phyloP scores from a whole-genome alignment of 1,139 yeast species.

The Yamadazyma kanchanaburiensis region DNA sequence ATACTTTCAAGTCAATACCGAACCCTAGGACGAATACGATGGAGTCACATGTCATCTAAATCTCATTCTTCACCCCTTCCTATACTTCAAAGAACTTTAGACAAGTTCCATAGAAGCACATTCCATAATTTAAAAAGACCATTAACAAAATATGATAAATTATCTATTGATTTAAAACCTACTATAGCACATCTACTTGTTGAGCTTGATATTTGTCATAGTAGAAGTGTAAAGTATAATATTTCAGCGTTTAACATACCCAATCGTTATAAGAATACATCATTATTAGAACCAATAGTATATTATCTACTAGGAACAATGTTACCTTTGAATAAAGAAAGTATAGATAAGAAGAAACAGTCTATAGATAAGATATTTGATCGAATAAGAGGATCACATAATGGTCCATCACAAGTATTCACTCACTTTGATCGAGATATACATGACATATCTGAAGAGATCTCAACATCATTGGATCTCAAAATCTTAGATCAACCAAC shows the following conservation, averaged over 20 bases:
- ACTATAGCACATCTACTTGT: constrained; percentile 24
- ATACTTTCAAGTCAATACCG: too few relatives aligned
- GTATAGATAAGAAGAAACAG: background rate
- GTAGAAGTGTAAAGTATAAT: too few relatives aligned
- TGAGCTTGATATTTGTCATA: constrained; percentile 14
- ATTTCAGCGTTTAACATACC: background rate
- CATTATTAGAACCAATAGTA: background rate
- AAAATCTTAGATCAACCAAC: background rate
- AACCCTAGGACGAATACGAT: constrained; percentile 3
- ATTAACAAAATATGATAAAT: constrained; percentile 15
- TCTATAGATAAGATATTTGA: background rate
- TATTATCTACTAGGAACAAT: background rate
- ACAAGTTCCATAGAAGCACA: constrained; percentile 24
- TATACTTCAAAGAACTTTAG: constrained; percentile 10
- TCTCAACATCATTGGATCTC: background rate
- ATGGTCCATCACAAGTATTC: background rate
- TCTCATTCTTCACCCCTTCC: too few relatives aligned
- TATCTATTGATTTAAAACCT: constrained; percentile 18
- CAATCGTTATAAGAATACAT: background rate
- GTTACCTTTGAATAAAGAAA: background rate
- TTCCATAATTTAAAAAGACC: constrained; percentile 12
- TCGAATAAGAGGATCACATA: background rate
- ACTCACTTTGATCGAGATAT: too few relatives aligned
- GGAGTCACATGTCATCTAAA: background rate
- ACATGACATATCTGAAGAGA: background rate